Base-by-base conservation (phyloP, 495 filamentous ascomycete genomes). In the Sordaria brevicollis region DNA sequence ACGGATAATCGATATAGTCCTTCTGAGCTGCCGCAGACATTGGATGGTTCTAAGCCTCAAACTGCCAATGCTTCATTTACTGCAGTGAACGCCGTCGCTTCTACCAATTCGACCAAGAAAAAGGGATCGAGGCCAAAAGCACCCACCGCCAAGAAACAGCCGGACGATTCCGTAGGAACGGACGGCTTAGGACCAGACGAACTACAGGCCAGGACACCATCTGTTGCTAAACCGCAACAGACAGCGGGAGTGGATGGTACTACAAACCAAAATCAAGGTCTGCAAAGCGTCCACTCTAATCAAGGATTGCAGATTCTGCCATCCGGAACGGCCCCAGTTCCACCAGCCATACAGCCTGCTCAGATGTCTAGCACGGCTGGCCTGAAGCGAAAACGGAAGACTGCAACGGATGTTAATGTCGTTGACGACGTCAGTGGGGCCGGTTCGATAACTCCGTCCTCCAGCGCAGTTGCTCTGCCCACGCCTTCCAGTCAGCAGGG, bases 331-430 rank as follows among this genome's bases (percentile, higher is more conserved):
- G 41, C 43, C 25, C 70, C 66, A 57, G 39, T 49, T 21, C 21
- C 74, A 31, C 33, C 73, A 33, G 43, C 54, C 1, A 70, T 49
- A n/a, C 71, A 68, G 13, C 62, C 68, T 35, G 67, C 66, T 2
- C 70, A 70, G 33, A 6, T 31, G 4, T 4, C 71, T 15, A 68
- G 29, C 21, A 70, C 21, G 21, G 21, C 35, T 4, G 71, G 67
- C 4, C 74, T 78, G 62, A 80, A 79, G 39, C 68, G 76, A 35
- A 79, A 78, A 57, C 72, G 76, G 54, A 77, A 77, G 35, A 29
- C 65, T 1, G 71, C 36, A 0, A 75, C 68, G n/a, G 73, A 73
- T 19, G 21, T 33, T 1, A 38, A 54, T 35, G 19, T 5, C 36
- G 11, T 57, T 19, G 67, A 41, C 54, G 35, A 49, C 5, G 8